These are phyloP conservation scores for Biscogniauxia marginata DNA, from an alignment of 2,329 filamentous ascomycete genomes.

Conservation along the genomic window DNA sequence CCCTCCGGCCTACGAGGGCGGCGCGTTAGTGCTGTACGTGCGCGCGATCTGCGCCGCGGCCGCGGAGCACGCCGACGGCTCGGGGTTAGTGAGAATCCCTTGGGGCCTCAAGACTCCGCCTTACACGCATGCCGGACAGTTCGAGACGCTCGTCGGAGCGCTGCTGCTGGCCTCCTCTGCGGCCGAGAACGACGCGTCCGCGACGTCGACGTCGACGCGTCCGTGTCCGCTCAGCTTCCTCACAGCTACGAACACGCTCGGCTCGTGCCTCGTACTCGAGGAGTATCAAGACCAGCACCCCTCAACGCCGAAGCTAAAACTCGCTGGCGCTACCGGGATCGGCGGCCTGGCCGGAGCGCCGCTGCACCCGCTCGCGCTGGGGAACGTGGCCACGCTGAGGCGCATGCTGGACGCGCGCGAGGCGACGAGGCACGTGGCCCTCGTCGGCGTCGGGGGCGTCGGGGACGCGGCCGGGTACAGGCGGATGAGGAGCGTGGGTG, in stretches of 20 bases:
- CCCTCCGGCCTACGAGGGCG: conserved; percentile 66
- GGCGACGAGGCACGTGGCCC: conserved; percentile 50
- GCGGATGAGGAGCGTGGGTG: conserved; percentile 67
- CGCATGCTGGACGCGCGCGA: conserved; percentile 52
- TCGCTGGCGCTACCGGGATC: conserved; percentile 56
- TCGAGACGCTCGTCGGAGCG: conserved; percentile 52
- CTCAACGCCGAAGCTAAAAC: conserved; percentile 40
- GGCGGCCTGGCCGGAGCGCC: conserved; percentile 72
- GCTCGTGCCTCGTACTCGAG: conserved; percentile 61
- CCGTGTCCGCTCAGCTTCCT: conserved; percentile 62
- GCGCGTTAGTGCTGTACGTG: conserved; percentile 55
- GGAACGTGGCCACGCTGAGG: conserved; percentile 71
- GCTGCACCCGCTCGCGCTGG: conserved; percentile 70
- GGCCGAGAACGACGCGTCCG: conserved; percentile 1
- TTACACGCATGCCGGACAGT: conserved; percentile 70
- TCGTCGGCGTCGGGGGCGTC: conserved; percentile 75
- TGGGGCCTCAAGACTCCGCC: conserved; percentile 74
- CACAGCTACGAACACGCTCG: conserved; percentile 73
- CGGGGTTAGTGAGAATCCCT: conserved; percentile 32
- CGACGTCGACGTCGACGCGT: too few relatives aligned
- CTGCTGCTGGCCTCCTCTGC: conserved; percentile 33
- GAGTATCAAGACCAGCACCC: conserved; percentile 12
- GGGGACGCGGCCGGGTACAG: conserved; percentile 59
- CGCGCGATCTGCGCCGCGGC: conserved; percentile 36
- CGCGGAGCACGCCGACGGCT: neutral